phyloP scores from a whole-genome alignment of 345 rosid species.

The Cardamine occulta region DNA sequence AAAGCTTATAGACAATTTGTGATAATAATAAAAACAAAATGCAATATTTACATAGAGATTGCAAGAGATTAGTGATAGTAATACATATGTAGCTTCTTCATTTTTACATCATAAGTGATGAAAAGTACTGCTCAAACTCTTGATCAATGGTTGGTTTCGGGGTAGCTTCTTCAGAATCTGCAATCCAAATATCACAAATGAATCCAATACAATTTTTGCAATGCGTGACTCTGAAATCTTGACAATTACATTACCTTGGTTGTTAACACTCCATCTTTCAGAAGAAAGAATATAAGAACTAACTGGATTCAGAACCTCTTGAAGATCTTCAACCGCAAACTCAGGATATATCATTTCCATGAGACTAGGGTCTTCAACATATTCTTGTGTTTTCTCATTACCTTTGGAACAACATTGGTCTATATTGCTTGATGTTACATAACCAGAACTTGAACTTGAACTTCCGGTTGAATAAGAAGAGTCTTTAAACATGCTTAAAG shows the following conservation, averaged over 20 bases:
- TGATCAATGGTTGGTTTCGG: constrained; percentile 79
- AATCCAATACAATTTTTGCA: neutral
- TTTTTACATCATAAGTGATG: constrained; percentile 67
- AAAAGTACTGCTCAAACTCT: constrained; percentile 89
- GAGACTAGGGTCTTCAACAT: constrained; percentile 11
- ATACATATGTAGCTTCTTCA: neutral
- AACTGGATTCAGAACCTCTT: constrained; percentile 19
- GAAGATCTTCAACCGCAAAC: constrained; percentile 16
- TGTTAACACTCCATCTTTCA: constrained; percentile 29
- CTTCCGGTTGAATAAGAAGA: constrained; percentile 26
- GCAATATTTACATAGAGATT: constrained; percentile 8
- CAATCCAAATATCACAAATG: constrained; percentile 1
- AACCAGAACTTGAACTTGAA: constrained; percentile 25
- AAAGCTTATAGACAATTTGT: neutral
- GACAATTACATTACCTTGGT: constrained; percentile 29
- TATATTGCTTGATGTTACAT: constrained; percentile 17
- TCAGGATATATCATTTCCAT: constrained; percentile 26
- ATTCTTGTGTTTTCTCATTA: constrained; percentile 17
- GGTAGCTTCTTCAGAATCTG: constrained; percentile 28
- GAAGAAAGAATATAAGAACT: constrained; percentile 32
- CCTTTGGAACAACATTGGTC: constrained; percentile 23
- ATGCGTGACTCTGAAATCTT: neutral
- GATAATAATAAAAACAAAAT: neutral
- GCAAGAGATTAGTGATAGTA: neutral
- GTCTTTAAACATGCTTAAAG: constrained; percentile 9